Conservation (phyloP, 257 asterid species). For the Ilex asprella region DNA sequence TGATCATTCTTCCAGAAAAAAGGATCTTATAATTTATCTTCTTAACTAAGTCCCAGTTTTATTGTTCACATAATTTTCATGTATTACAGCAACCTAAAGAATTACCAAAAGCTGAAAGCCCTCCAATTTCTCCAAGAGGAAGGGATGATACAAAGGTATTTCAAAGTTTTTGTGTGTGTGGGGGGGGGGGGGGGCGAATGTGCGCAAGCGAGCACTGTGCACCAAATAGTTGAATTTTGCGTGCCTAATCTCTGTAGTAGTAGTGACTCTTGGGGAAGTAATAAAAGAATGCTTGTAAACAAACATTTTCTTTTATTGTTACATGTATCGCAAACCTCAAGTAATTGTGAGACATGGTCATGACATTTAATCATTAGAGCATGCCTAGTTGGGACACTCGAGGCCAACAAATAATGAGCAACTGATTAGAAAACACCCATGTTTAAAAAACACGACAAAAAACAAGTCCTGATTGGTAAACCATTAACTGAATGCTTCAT, state of each 20-base stretch:
- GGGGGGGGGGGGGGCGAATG: no score
- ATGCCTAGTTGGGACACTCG: no score
- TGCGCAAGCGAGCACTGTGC: no score
- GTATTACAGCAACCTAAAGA: constrained; percentile 36
- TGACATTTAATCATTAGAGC: no score
- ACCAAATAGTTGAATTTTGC: no score
- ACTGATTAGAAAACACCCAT: no score
- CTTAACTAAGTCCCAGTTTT: constrained; percentile 3
- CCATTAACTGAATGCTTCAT: background rate
- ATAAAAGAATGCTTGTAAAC: background rate
- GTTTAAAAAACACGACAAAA: background rate
- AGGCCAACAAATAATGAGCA: no score
- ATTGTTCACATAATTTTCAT: constrained; percentile 2
- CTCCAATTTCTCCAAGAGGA: constrained; percentile 57
- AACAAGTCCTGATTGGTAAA: background rate
- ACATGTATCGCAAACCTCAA: no score
- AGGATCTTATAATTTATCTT: background rate
- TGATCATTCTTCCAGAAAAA: background rate
- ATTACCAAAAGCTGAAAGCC: constrained; percentile 37
- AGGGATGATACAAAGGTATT: constrained; percentile 65
- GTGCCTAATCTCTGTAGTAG: no score
- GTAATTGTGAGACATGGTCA: no score
- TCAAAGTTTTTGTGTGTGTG: background rate
- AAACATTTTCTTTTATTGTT: no score
- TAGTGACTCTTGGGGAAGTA: no score